Evolutionary conservation across 2,329 filamentous ascomycete species (phyloP).

Genomic region (Colletotrichum orbiculare): DNA sequence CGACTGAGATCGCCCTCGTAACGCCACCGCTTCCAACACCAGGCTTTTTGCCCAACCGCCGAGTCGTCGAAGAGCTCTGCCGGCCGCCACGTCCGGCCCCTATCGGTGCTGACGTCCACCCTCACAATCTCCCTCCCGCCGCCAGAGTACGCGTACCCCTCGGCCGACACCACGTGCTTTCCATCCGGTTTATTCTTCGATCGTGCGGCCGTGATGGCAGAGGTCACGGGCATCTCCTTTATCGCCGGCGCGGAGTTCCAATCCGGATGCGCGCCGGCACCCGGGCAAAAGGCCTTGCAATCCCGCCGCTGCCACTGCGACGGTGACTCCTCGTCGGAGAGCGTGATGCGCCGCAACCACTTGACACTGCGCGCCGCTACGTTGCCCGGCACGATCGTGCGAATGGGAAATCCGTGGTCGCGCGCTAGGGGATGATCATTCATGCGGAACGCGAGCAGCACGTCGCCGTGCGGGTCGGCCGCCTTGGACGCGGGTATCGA

Average conservation of each 20-base stretch:
- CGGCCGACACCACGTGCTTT: slow-evolving; percentile 40
- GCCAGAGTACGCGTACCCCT: slow-evolving; percentile 63
- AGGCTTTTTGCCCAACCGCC: slow-evolving; percentile 48
- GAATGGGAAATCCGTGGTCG: slow-evolving; percentile 58
- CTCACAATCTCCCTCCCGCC: slow-evolving; percentile 62
- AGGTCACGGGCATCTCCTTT: slow-evolving; percentile 63
- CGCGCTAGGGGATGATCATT: slow-evolving; percentile 54
- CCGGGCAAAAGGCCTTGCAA: slow-evolving; percentile 47
- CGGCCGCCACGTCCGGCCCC: slow-evolving; percentile 60
- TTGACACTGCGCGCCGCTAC: slow-evolving; percentile 59
- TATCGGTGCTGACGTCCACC: slow-evolving; percentile 61
- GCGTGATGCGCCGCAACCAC: slow-evolving; percentile 56
- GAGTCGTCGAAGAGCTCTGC: slow-evolving; percentile 53
- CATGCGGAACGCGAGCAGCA: slow-evolving; percentile 60
- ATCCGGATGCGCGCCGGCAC: slow-evolving; percentile 54
- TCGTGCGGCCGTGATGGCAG: slow-evolving; percentile 53
- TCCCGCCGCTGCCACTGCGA: not conserved
- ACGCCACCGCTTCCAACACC: slow-evolving; percentile 61
- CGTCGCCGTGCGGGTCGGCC: slow-evolving; percentile 55
- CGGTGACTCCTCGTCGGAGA: slow-evolving; percentile 51
- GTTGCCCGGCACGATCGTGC: slow-evolving; percentile 54
- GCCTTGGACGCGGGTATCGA: slow-evolving; percentile 54
- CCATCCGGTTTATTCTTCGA: not conserved
- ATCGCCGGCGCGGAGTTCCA: slow-evolving; percentile 60
- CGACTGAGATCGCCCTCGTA: slow-evolving; percentile 44